phyloP scores from a whole-genome alignment of 1,139 yeast genomes.

The Hemisphaericaspora lyxosophila region DNA sequence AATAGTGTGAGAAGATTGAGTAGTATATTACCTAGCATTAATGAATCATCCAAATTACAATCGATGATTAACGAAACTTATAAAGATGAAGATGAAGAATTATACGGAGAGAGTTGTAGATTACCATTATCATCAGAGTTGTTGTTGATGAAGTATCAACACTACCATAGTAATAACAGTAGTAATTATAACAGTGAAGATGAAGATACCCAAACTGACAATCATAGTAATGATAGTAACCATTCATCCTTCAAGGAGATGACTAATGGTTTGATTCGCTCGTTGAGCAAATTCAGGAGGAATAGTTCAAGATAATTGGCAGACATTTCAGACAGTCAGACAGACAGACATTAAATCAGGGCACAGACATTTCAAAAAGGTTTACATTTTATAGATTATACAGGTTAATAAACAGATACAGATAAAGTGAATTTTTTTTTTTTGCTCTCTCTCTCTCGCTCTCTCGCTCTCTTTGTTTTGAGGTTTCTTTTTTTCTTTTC shows the following conservation, averaged over 20 bases:
- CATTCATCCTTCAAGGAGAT: background rate
- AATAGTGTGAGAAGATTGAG: slow-evolving; percentile 13
- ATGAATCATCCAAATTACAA: background rate
- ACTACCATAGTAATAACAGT: slow-evolving; percentile 2
- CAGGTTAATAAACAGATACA: too few relatives aligned
- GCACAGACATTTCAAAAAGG: too few relatives aligned
- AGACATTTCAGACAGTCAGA: too few relatives aligned
- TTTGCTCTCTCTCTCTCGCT: too few relatives aligned
- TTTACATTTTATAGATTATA: too few relatives aligned
- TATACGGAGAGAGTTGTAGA: background rate
- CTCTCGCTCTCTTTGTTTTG: too few relatives aligned
- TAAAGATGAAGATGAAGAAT: too few relatives aligned
- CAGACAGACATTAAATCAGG: too few relatives aligned
- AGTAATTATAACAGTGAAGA: background rate
- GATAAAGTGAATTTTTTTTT: too few relatives aligned
- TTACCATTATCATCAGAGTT: slow-evolving; percentile 13
- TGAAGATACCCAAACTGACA: background rate
- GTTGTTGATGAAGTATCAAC: slow-evolving; percentile 8
- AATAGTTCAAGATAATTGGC: slow-evolving; percentile 4
- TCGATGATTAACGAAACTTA: background rate
- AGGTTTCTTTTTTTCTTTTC: too few relatives aligned
- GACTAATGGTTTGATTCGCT: background rate
- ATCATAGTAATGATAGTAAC: background rate
- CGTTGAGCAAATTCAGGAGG: slow-evolving; percentile 5
- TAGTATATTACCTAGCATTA: background rate